phyloP scores from a whole-genome alignment of 768 basidiomycete genomes.

The Phylloporus sp. region DNA sequence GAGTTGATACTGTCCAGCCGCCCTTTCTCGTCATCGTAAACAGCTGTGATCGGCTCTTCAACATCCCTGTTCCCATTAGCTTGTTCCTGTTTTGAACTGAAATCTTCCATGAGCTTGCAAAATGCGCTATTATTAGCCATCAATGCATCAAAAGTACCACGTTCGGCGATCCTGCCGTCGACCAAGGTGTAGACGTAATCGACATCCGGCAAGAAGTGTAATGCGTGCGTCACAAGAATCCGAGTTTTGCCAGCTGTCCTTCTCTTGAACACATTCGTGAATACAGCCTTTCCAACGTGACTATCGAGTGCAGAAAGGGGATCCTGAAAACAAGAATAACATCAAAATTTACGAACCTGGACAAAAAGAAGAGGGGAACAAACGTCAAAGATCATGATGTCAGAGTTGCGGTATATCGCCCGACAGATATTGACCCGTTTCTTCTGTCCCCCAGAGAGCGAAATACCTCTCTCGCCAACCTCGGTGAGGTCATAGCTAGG shows the following conservation, averaged over 20 bases:
- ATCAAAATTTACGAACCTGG: not conserved
- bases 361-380: conserved; percentile 10
- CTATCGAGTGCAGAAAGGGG: conserved; percentile 90
- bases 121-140: conserved; percentile 63
- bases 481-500: conserved; percentile 76
- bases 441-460: conserved; percentile 76
- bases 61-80: conserved; percentile 37
- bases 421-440: conserved; percentile 84
- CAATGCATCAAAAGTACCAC: conserved; percentile 72
- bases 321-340: conserved; percentile 40
- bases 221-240: conserved; percentile 85
- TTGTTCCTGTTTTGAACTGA: conserved; percentile 69
- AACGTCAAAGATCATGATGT: conserved; percentile 80
- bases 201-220: conserved; percentile 84
- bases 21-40: conserved; percentile 33
- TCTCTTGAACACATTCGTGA: conserved; percentile 75
- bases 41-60: conserved; percentile 30
- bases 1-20: conserved; percentile 31
- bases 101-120: conserved; percentile 67
- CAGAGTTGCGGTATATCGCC: conserved; percentile 79
- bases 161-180: conserved; percentile 74
- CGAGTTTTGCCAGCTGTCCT: conserved; percentile 66
- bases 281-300: conserved; percentile 84
- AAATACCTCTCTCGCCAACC: conserved; percentile 85
- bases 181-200: conserved; percentile 80